Conservation (phyloP, 2,329 filamentous ascomycete species). For the Fusarium dimerum region DNA sequence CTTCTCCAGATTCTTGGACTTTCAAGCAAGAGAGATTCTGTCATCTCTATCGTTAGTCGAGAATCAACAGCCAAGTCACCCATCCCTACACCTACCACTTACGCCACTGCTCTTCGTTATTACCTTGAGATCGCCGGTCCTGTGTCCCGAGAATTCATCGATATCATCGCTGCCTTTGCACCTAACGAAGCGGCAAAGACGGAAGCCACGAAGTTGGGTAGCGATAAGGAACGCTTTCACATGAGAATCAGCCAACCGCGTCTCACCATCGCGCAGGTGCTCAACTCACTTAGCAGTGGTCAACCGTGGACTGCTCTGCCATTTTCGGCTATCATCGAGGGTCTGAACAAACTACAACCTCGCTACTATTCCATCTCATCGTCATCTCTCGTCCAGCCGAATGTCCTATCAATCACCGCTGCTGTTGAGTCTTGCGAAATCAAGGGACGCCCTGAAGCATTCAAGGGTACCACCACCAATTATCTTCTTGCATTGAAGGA, state of each 20-base stretch:
- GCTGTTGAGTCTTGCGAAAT: slow-evolving; percentile 4
- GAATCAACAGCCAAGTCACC: not conserved
- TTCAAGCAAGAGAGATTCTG: not conserved
- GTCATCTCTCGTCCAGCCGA: slow-evolving; percentile 10
- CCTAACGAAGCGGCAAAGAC: not conserved
- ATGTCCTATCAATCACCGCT: slow-evolving; percentile 4
- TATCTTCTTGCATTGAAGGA: slow-evolving; percentile 9
- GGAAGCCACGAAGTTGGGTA: not conserved
- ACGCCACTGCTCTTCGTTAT: not conserved
- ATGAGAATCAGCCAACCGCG: not conserved
- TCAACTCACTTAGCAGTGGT: not conserved
- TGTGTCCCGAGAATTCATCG: slow-evolving; percentile 5
- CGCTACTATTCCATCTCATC: slow-evolving; percentile 19
- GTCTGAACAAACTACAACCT: slow-evolving; percentile 8
- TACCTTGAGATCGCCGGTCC: slow-evolving; percentile 8
- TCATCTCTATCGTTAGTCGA: not conserved
- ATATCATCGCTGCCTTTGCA: not conserved
- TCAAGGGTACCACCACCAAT: slow-evolving; percentile 8
- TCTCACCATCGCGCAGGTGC: not conserved
- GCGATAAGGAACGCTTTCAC: not conserved
- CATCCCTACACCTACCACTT: slow-evolving; percentile 8
- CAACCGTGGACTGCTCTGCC: not conserved
- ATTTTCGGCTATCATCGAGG: slow-evolving; percentile 9
- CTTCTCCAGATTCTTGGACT: not conserved
- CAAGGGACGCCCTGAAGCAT: not conserved